Percentiles rank a stretch among this genome's conserved stretches.
Evolutionary conservation across 352 stramenopile species (phyloP).

Genomic region (Globisporangium cystogenes): DNA sequence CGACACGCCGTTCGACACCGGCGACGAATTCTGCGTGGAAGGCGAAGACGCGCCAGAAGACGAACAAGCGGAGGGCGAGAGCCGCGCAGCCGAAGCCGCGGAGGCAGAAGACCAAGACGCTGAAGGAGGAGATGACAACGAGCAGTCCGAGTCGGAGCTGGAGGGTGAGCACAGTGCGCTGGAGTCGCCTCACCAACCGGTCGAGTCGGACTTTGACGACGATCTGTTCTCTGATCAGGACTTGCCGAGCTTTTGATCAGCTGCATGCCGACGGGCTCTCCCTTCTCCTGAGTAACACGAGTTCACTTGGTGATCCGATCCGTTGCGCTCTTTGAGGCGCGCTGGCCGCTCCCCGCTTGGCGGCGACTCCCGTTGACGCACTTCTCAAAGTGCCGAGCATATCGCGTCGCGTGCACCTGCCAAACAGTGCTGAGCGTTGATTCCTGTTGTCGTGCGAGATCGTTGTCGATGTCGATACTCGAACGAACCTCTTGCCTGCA

Average conservation of each 20-base stretch:
- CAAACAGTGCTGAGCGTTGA: not conserved
- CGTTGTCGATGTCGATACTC: not conserved
- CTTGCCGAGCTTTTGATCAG: constrained; percentile 35
- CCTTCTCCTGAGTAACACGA: not conserved
- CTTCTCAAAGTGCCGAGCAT: constrained; percentile 70
- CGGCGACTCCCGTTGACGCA: constrained; percentile 54
- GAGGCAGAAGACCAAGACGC: constrained; percentile 7
- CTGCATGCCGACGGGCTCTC: constrained; percentile 2
- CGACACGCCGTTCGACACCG: constrained; percentile 50
- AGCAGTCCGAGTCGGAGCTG: constrained; percentile 5
- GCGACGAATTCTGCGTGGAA: constrained; percentile 19
- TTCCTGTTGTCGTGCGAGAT: not conserved
- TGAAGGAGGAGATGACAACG: constrained; percentile 10
- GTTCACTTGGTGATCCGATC: not conserved
- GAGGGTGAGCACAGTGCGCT: constrained; percentile 13
- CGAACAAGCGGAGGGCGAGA: constrained; percentile 6
- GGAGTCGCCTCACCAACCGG: constrained; percentile 19
- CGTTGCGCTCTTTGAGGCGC: not conserved
- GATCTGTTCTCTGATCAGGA: constrained; percentile 42
- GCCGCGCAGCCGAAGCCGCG: not conserved
- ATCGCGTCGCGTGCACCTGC: constrained; percentile 64
- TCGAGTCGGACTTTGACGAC: constrained; percentile 49
- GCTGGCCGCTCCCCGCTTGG: constrained; percentile 17
- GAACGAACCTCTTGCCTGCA: constrained; percentile 53
- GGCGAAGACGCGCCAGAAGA: constrained; percentile 12